Percentiles rank a stretch among this genome's conserved stretches.
Evolutionary conservation across 1,284 basidiomycete genomes (phyloP).

Genomic region (Cryptococcus neoformans): DNA sequence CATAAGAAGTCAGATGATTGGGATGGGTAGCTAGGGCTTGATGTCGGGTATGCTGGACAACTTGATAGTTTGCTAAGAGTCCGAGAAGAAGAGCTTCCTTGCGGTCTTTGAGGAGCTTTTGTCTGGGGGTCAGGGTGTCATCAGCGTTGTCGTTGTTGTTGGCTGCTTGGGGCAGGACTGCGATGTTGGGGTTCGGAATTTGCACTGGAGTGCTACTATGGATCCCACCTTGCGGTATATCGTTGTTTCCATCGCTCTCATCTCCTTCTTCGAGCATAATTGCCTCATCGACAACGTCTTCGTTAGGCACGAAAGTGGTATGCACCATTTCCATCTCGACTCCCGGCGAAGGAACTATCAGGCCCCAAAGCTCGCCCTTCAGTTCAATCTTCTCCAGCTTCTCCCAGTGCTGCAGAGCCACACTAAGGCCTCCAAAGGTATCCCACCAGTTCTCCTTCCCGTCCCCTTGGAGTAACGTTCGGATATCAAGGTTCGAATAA

Average conservation of each 20-base stretch:
- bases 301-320: not conserved
- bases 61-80: slow-evolving; percentile 1
- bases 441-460: slow-evolving; percentile 8
- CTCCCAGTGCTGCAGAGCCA: slow-evolving; percentile 12
- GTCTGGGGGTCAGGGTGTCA: slow-evolving; percentile 1
- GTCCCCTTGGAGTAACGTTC: not conserved
- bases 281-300: not conserved
- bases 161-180: no score
- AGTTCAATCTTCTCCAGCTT: slow-evolving; percentile 4
- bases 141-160: not conserved
- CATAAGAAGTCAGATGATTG: not conserved
- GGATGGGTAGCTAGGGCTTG: not conserved
- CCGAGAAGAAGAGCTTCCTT: slow-evolving; percentile 5
- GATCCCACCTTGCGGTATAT: not conserved
- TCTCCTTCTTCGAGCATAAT: not conserved
- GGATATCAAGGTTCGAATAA: slow-evolving; percentile 5
- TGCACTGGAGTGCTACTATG: no score
- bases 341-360: slow-evolving; percentile 8
- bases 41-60: not conserved
- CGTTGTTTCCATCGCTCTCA: not conserved
- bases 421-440: slow-evolving; percentile 11
- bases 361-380: slow-evolving; percentile 9
- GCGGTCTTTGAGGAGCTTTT: slow-evolving; percentile 6
- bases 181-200: no score
- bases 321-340: slow-evolving; percentile 9